Evolutionary conservation across 495 filamentous ascomycete species (phyloP), one percentile per base, ranked within the genome.

Genomic region (Podospora sp.): DNA sequence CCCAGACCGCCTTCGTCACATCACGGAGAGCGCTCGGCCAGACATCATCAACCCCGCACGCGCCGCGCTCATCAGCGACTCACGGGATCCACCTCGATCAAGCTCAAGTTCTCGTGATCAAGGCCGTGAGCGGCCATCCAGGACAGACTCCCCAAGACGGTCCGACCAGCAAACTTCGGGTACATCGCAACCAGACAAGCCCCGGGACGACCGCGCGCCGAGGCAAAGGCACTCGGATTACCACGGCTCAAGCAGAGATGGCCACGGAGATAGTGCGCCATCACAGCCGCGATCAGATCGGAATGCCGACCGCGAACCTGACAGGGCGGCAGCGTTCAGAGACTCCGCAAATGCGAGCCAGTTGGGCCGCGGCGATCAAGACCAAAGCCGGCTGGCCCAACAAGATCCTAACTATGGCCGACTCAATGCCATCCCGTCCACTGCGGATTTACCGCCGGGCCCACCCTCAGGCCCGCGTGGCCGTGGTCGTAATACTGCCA

Each of bases 381-480:
- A 81, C 63, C 86, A 87, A 72, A 85, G 84, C 62, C 83, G 85
- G 61, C 77, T 86, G n/a, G 84, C 78, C 67, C 79, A 81, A 67
- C 80, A 81, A 57, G 90, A 92, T 74, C 84, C 83, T 5, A 87
- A 87, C 65, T 88, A 87, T 69, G 87, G 87, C 29, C 82, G 87
- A 21, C 74, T 89, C 50, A 88, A 84, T 66, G 76, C 83, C 8
- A 82, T 85, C 55, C 77, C 78, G n/a, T 81, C 86, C 0, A 77
- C 82, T 57, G 73, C 77, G 1, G 80, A 83, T 18, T 72, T 81
- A 35, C 71, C 71, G 14, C 21, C 71, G 6, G 73, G 82, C 8
- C 88, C 88, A 53, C 92, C 92, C 0, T 89, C 87, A 25, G 93
- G 91, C 0, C 93, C 92, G 1, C 82, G 90, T 51, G 83, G 85